Evolutionary conservation across 495 filamentous ascomycete species (phyloP), one percentile per base, ranked within the genome.

Genomic region (Aspergillus bridgeri): DNA sequence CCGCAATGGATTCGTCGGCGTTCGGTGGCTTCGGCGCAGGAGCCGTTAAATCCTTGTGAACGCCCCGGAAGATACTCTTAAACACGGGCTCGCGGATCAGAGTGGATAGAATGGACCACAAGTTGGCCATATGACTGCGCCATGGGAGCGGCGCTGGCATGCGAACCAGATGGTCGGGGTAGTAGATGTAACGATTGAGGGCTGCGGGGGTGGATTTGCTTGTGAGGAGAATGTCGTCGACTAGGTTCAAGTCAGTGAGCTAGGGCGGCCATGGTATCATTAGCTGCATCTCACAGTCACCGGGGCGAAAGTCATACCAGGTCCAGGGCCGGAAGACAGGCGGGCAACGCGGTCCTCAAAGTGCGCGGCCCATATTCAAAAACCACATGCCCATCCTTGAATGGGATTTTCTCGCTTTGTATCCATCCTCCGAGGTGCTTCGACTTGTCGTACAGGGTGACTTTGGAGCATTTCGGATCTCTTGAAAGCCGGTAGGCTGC

Each of bases 321-420:
- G 56, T 81, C 75, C 23, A 83, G 64, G 13, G 83, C 75, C 18
- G 80, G 71, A 23, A 82, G 51, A 18, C 77, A 79, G 54, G 72
- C 69, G 23, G 75, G 69, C 7, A 69, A 61, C 9, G 75, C 71
- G 25, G 83, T 75, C 56, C 88, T 79, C 54, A 98, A 70, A 45
- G 91, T 91, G 57, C 94, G 82, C 47, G 95, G 92, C 0, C 94
- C 94, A 60, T 84, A 78, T 75, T 98, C 93, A 61, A 97, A 94
- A 5, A 89, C 61, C 19, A 96, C 82, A 5, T 83, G 67, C 45
- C 77, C 77, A 51, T 71, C 73, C 51, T 83, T 69, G 62, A 91
- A 84, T n/a, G 81, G 68, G 7, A 90, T 75, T 45, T 70, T 69
- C 56, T 86, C 83, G 1, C 89, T 89, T 38, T 86, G 70, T 8